Evolutionary conservation across 164 flowering plant genomes (phyloP).

Genomic region (Aristolochia contorta): DNA sequence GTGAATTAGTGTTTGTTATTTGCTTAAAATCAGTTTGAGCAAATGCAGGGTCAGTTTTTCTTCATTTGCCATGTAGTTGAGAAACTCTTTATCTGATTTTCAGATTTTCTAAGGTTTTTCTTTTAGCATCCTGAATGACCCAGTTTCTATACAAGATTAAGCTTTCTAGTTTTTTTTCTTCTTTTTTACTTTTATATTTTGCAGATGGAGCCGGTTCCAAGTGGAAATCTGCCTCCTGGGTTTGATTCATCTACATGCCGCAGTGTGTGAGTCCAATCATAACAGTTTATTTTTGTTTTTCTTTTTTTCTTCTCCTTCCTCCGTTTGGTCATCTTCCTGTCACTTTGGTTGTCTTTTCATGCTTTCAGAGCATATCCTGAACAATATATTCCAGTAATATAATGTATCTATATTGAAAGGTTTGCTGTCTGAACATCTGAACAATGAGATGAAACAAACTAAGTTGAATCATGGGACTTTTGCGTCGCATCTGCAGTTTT

Average conservation of each 20-base stretch:
- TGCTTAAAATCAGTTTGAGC: no score
- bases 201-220: slow-evolving; percentile 98
- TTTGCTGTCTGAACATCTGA: no score
- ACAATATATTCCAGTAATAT: no score
- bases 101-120: slow-evolving; percentile 3
- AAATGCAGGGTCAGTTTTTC: no score
- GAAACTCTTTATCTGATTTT: background rate
- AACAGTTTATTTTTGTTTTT: slow-evolving; percentile 11
- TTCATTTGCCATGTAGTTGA: no score
- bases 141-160: slow-evolving; percentile 1
- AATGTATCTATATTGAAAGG: no score
- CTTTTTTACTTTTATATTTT: slow-evolving; percentile 39
- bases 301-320: slow-evolving; percentile 11
- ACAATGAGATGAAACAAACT: no score
- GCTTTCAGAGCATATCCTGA: background rate
- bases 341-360: background rate
- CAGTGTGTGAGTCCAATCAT: slow-evolving; percentile 88
- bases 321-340: background rate
- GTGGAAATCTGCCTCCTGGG: slow-evolving; percentile 99
- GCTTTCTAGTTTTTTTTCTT: slow-evolving; percentile 12
- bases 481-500: no score
- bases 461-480: no score
- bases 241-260: slow-evolving; percentile 99
- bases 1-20: no score
- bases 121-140: background rate